Base-by-base conservation (phyloP, 805 yeast species). In the Pichia deserticola region DNA sequence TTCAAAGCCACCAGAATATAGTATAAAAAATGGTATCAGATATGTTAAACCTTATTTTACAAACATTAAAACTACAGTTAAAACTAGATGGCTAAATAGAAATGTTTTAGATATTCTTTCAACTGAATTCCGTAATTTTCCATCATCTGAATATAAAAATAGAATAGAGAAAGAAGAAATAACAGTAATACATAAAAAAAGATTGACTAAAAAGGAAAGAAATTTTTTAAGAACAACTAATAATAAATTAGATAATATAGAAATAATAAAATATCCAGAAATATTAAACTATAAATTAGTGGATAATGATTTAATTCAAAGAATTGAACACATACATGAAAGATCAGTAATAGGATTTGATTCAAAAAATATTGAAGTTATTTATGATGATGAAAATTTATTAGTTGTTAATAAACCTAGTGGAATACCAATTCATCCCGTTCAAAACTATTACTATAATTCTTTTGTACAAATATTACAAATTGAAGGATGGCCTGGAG, bases 391-490 rank as follows among this genome's bases (percentile, higher is more conserved):
- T 41, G 64, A 68, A 45, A 63, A 62, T 6, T 62, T 64, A 7
- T 34, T 76, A 5, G 45, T 77, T 10, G 78, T 78, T 29, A 64
- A 73, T 51, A 78, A 78, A 54, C 82, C 82, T 0, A 63, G 73
- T 2, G 82, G 82, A 0, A 63, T 77, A 3, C 81, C 82, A 1
- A 73, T 79, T 3, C 82, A 78, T 57, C 82, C 83, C 0, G 71
- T 76, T 1, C 75, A 76, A 15, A 69, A 63, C 44, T 77, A 72
- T 53, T 57, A 58, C 44, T 68, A 70, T 54, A 78, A 78, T 58
- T 64, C 76, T 0, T 55, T 78, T 29, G 69, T 73, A 2, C 81
- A 77, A 58, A 71, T 78, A 1, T 42, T 77, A 42, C 69, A 72
- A 50, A 54, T 59, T 36, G 73, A 46, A 30, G 49, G 64, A 25